phyloP scores from a whole-genome alignment of 768 basidiomycete genomes.

The Russula ochroleuca region DNA sequence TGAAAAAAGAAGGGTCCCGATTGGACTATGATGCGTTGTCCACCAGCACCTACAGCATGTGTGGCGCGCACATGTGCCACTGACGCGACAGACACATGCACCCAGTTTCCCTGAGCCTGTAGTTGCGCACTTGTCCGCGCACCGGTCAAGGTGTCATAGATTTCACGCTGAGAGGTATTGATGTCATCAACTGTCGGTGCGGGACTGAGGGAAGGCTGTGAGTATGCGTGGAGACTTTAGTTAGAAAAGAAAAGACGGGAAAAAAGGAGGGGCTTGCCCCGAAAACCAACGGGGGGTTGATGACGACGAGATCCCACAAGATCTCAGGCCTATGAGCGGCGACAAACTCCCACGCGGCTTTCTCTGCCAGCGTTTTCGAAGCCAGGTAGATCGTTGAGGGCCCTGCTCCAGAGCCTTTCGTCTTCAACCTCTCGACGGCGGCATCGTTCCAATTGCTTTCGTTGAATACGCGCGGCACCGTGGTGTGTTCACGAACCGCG shows the following conservation, averaged over 20 bases:
- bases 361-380: constrained; percentile 58
- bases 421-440: constrained; percentile 43
- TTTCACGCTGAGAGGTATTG: constrained; percentile 16
- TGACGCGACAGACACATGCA: neutral
- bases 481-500: constrained; percentile 37
- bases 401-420: constrained; percentile 46
- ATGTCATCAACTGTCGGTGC: constrained; percentile 14
- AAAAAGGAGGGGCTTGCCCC: neutral
- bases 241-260: neutral
- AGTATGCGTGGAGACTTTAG: neutral
- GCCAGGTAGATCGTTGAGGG: constrained; percentile 47
- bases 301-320: constrained; percentile 48
- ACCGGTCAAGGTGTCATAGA: constrained; percentile 13
- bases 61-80: constrained; percentile 17
- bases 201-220: constrained; percentile 33
- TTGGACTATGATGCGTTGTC: constrained; percentile 16
- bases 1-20: constrained; percentile 16
- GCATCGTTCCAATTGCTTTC: constrained; percentile 50
- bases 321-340: constrained; percentile 42
- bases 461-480: constrained; percentile 25
- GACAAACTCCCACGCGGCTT: constrained; percentile 50
- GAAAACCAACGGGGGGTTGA: constrained; percentile 48
- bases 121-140: constrained; percentile 4
- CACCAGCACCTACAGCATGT: constrained; percentile 3
- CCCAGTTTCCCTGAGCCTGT: constrained; percentile 4